These are phyloP conservation scores for Tolypocladium guangdongense DNA, from an alignment of 2,329 filamentous ascomycete genomes.

Conservation along the genomic window DNA sequence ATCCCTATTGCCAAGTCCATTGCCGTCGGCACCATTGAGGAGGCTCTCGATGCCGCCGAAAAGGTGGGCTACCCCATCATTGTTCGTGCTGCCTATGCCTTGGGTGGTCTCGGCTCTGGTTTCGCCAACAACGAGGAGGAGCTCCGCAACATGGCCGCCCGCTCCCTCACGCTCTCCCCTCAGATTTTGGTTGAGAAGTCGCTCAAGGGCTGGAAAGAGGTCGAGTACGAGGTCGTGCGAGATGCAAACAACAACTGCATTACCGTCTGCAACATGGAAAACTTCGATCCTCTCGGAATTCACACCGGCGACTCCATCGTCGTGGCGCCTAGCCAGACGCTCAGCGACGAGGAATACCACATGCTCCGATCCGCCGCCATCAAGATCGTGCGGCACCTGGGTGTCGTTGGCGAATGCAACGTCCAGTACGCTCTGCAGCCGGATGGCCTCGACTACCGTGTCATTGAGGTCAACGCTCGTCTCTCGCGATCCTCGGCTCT, in stretches of 20 bases:
- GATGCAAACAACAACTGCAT: constrained; percentile 98
- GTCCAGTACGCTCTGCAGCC: constrained; percentile 96
- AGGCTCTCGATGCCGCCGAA: constrained; percentile 78
- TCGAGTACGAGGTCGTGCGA: constrained; percentile 96
- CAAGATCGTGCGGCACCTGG: constrained; percentile 95
- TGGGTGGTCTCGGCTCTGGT: constrained; percentile 90
- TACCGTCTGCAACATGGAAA: constrained; percentile 75
- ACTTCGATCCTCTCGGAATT: constrained; percentile 94
- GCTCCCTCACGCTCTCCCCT: constrained; percentile 84
- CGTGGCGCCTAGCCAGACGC: constrained; percentile 89
- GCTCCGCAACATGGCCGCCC: constrained; percentile 83
- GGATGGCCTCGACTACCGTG: constrained; percentile 92
- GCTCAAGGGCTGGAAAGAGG: constrained; percentile 98
- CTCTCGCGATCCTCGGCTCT: constrained; percentile 93
- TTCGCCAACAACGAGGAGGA: constrained; percentile 94
- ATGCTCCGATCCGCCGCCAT: constrained; percentile 97
- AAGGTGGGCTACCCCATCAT: constrained; percentile 94
- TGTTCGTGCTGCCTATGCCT: constrained; percentile 89
- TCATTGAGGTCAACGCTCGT: constrained; percentile 98
- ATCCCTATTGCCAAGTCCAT: constrained; percentile 97
- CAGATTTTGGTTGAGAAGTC: constrained; percentile 98
- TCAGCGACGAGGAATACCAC: constrained; percentile 98
- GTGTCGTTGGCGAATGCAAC: constrained; percentile 97
- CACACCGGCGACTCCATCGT: constrained; percentile 99
- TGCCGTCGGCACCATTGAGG: constrained; percentile 82